Conservation (phyloP, 164 flowering plant species). For the Nymphaea thermarum region DNA sequence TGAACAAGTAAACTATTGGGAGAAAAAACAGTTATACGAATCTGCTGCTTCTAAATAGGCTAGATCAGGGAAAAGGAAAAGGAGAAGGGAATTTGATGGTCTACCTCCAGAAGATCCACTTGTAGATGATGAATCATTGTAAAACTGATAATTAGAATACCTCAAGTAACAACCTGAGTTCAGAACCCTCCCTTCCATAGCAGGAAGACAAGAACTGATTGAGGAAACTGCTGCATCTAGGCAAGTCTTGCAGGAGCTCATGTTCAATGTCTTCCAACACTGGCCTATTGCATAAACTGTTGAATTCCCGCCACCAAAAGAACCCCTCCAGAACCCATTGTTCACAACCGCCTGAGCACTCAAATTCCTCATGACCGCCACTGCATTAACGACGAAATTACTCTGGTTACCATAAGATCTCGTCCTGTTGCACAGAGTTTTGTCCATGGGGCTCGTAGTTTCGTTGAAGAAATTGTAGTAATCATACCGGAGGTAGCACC, state of each 20-base stretch:
- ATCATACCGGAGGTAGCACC: conserved; percentile 73
- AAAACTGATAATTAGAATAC: conserved; percentile 52
- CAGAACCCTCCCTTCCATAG: conserved; percentile 52
- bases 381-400: conserved; percentile 18
- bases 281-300: conserved; percentile 50
- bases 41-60: too few species aligned
- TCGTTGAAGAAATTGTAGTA: conserved; percentile 43
- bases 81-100: neutral
- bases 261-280: conserved; percentile 56
- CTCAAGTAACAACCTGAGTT: conserved; percentile 73
- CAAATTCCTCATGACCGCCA: conserved; percentile 34
- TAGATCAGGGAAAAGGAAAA: too few species aligned
- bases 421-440: conserved; percentile 1
- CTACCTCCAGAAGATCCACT: neutral
- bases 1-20: too few species aligned
- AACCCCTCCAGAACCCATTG: conserved; percentile 41
- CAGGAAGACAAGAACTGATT: conserved; percentile 25
- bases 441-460: conserved; percentile 17
- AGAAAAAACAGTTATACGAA: too few species aligned
- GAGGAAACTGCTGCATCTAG: conserved; percentile 34
- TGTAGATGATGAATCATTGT: conserved; percentile 5
- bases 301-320: conserved; percentile 21
- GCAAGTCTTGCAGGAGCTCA: conserved; percentile 39
- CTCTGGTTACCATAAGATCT: conserved; percentile 15
- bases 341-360: conserved; percentile 32